Base-by-base conservation (phyloP, 192 early-diverging fungal species). In the Linnemannia elongata region DNA sequence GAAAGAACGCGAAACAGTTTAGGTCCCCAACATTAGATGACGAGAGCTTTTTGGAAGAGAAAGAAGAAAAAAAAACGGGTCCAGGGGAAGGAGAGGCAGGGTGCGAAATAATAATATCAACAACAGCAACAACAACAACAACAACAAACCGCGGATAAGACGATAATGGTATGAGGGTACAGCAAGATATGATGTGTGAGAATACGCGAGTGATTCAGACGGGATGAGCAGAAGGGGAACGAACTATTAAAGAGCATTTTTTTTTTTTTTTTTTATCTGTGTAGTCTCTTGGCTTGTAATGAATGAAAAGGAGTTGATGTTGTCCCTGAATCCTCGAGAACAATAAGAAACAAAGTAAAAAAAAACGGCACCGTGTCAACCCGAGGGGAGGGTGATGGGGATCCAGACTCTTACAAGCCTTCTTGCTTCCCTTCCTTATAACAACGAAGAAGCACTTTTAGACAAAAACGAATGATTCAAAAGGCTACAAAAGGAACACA, bases 1-100 rank as follows among this genome's bases (percentile, higher is more conserved):
- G n/a, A 45, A 30, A 27, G 72, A 41, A 44, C 27, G 39, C 42
- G 42, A 74, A 49, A 74, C 72, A 49, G 45, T 35, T 42, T 41
- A 42, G 60, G 60, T 33, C 60, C 60, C 60, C 60, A 66, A 66
- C 60, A 66, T 66, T 66, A 66, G 60, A 66, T 47, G 72, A 49
- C 17, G 42, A 74, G 41, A 74, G 72, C 30, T 74, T 27, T 47
- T 42, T 18, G 45, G 9, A 49, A n/a, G 45, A 33, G 33, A 17
- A 33, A 74, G 4, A 52, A 52, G 6, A 39, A 45, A 47, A 74
- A 47, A 52, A 30, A 15, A 66, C 60, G 30, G 27, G 60, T 66
- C 60, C 60, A 66, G 60, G 30, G 60, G 60, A 63, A 27, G 8
- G 6, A 24, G 44, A 45, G 22, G 27, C 30, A 66, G 60, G 60